A percentile compares a stretch with the other conserved stretches of the same genome.
Evolutionary conservation across 2,329 filamentous ascomycete species (phyloP).

Genomic region (Fusarium cyanostomum): DNA sequence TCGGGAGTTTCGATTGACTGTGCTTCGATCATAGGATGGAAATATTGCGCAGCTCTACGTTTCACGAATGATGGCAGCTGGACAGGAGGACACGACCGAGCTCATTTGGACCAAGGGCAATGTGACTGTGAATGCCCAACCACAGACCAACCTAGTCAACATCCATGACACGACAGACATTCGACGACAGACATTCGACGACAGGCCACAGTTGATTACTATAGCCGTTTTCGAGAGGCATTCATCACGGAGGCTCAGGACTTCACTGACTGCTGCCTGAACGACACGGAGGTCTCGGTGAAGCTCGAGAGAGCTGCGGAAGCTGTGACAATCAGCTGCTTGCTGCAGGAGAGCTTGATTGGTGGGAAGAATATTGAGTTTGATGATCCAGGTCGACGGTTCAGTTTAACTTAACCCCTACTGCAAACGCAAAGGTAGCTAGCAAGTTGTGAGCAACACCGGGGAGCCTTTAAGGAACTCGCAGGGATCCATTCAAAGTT

Average conservation of each 20-base stretch:
- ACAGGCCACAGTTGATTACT: neutral
- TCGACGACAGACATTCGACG: neutral
- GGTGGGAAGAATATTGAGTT: slow-evolving; percentile 3
- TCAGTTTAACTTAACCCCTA: no score
- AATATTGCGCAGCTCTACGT: slow-evolving; percentile 5
- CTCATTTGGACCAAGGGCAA: slow-evolving; percentile 4
- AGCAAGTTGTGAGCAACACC: no score
- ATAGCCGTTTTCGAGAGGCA: slow-evolving; percentile 1
- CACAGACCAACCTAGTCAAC: neutral
- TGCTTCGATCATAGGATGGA: neutral
- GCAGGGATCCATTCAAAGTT: no score
- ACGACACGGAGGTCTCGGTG: neutral
- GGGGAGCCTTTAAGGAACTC: no score
- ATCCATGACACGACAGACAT: neutral
- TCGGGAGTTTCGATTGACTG: neutral
- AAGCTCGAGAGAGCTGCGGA: neutral
- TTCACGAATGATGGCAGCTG: slow-evolving; percentile 6
- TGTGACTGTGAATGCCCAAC: neutral
- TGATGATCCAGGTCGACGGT: no score
- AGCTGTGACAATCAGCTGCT: neutral
- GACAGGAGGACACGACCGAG: slow-evolving; percentile 6
- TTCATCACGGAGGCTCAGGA: slow-evolving; percentile 2
- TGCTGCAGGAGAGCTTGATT: slow-evolving; percentile 8
- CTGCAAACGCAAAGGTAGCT: no score
- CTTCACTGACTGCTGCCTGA: neutral